Evolutionary conservation across 257 asterid species (phyloP).

Genomic region (Scutellaria galericulata): DNA sequence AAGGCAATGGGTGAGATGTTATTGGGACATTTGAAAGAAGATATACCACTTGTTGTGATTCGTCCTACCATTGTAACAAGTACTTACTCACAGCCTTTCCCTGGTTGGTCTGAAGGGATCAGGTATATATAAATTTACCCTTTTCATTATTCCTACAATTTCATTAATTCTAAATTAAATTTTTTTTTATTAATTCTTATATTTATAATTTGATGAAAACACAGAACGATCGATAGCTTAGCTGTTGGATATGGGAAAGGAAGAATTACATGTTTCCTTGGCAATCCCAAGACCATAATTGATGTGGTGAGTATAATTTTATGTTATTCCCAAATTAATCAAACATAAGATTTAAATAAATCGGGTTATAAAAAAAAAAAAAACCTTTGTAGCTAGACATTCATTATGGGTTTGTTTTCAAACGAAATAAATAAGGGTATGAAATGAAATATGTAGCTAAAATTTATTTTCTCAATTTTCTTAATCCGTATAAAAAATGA

Average conservation of each 20-base stretch:
- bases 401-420: no score
- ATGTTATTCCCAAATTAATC: neutral
- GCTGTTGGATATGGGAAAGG: slow-evolving; percentile 91
- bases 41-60: slow-evolving; percentile 59
- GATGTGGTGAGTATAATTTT: slow-evolving; percentile 59
- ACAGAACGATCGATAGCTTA: slow-evolving; percentile 88
- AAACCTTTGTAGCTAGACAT: no score
- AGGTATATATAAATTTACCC: slow-evolving; percentile 46
- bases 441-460: no score
- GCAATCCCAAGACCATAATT: slow-evolving; percentile 60
- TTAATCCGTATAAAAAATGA: no score
- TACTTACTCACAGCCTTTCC: slow-evolving; percentile 77
- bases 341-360: no score
- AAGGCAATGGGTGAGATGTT: slow-evolving; percentile 95
- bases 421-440: no score
- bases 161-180: no score
- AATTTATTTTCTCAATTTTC: no score
- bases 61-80: slow-evolving; percentile 88
- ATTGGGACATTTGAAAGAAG: slow-evolving; percentile 54
- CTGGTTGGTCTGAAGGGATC: slow-evolving; percentile 94
- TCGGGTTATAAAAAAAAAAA: no score
- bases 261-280: slow-evolving; percentile 66
- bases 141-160: neutral
- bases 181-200: no score
- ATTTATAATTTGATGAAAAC: neutral